phyloP scores from a whole-genome alignment of 202 grass and related monocot genomes.

The Setaria italica region DNA sequence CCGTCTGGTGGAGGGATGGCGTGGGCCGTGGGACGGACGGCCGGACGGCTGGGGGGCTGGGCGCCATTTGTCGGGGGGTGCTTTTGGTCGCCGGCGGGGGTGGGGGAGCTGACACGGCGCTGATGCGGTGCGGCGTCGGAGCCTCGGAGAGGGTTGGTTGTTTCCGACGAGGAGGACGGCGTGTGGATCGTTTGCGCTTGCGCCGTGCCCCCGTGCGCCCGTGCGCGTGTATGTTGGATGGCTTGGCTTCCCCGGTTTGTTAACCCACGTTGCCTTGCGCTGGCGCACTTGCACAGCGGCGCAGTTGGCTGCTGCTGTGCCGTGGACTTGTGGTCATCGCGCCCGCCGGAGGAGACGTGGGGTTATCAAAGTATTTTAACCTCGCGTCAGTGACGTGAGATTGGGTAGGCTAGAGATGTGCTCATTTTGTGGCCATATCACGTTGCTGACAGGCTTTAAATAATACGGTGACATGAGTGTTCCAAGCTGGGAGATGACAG shows the following conservation, averaged over 20 bases:
- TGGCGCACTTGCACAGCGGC: not conserved
- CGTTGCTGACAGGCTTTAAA: not conserved
- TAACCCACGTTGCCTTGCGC: not conserved
- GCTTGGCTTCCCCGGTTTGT: not conserved
- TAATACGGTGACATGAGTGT: not conserved
- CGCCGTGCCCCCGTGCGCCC: no score
- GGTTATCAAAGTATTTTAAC: not conserved
- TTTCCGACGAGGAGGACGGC: not conserved
- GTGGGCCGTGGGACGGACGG: no score
- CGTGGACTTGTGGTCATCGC: not conserved
- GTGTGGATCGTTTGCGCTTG: not conserved
- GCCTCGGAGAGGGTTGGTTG: not conserved
- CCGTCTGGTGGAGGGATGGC: not conserved
- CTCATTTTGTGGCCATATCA: not conserved
- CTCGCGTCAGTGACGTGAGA: not conserved
- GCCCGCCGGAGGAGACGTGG: not conserved
- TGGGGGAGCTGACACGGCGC: conserved; percentile 20
- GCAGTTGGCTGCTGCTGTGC: not conserved
- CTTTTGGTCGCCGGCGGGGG: not conserved
- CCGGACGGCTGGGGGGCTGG: not conserved
- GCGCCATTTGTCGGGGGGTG: not conserved
- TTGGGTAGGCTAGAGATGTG: not conserved
- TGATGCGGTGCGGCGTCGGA: conserved; percentile 42
- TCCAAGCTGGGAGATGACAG: not conserved
- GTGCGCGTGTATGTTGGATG: not conserved